A percentile compares a stretch with the other conserved stretches of the same genome.
phyloP scores from a whole-genome alignment of 2,329 filamentous ascomycete genomes.

The Bisporella sp. region DNA sequence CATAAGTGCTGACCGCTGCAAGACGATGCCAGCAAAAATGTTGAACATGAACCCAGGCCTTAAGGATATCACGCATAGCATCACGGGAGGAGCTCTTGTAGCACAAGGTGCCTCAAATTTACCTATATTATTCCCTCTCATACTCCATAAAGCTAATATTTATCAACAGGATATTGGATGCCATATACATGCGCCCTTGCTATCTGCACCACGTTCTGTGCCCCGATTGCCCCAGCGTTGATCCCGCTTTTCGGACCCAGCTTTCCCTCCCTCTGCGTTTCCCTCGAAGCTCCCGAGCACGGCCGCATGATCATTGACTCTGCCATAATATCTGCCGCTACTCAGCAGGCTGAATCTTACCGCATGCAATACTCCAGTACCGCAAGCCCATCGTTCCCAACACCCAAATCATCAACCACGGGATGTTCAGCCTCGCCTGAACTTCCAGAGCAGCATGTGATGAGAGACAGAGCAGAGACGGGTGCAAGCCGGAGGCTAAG shows the following conservation, averaged over 20 bases:
- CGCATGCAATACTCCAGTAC: slow-evolving; percentile 24
- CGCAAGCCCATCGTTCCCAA: slow-evolving; percentile 23
- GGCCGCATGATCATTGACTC: slow-evolving; percentile 60
- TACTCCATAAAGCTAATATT: slow-evolving; percentile 5
- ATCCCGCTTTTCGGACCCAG: slow-evolving; percentile 84
- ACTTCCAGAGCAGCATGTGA: background rate
- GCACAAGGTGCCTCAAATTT: slow-evolving; percentile 65
- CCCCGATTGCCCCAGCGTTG: slow-evolving; percentile 72
- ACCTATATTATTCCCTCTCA: no score
- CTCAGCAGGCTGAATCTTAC: slow-evolving; percentile 39
- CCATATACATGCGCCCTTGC: slow-evolving; percentile 81
- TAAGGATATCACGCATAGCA: slow-evolving; percentile 84
- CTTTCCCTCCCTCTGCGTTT: slow-evolving; percentile 68
- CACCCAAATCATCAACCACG: slow-evolving; percentile 22
- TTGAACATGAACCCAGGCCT: slow-evolving; percentile 72
- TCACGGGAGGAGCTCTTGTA: slow-evolving; percentile 83
- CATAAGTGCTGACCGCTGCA: slow-evolving; percentile 11
- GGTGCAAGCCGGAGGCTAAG: slow-evolving; percentile 16
- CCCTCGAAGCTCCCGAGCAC: slow-evolving; percentile 55
- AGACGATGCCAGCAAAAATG: slow-evolving; percentile 88
- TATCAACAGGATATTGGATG: slow-evolving; percentile 84
- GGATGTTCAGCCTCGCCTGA: background rate
- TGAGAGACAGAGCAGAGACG: background rate
- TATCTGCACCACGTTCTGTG: slow-evolving; percentile 85
- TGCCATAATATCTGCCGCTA: slow-evolving; percentile 45